Conservation (phyloP, 768 basidiomycete species). For the Terana coerulea region DNA sequence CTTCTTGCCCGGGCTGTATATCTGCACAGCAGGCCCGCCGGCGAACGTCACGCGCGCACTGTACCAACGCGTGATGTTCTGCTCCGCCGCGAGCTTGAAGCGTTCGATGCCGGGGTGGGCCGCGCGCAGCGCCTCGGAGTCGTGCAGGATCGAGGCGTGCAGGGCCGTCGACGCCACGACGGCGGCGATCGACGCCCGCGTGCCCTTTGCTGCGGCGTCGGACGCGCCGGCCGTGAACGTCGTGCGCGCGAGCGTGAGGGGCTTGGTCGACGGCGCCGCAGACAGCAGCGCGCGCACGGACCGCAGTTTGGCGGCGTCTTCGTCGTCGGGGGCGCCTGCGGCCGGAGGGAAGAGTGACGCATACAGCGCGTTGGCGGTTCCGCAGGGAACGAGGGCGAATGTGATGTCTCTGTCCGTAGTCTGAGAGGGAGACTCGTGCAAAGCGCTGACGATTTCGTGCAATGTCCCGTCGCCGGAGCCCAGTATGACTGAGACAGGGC, state of each 20-base stretch:
- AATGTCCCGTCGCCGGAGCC: slow-evolving; percentile 91
- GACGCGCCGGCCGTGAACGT: slow-evolving; percentile 34
- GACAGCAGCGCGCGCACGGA: slow-evolving; percentile 53
- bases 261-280: slow-evolving; percentile 14
- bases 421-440: slow-evolving; percentile 25
- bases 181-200: slow-evolving; percentile 43
- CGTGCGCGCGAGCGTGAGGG: slow-evolving; percentile 54
- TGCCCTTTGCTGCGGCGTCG: slow-evolving; percentile 10
- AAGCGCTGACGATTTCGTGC: slow-evolving; percentile 77
- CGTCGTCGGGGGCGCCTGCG: slow-evolving; percentile 18
- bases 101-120: slow-evolving; percentile 75
- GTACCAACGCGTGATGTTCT: slow-evolving; percentile 76
- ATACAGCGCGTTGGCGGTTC: slow-evolving; percentile 94
- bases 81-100: slow-evolving; percentile 80
- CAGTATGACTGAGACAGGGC: slow-evolving; percentile 47
- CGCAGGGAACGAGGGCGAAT: slow-evolving; percentile 63
- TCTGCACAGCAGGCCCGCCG: slow-evolving; percentile 38
- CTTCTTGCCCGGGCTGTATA: slow-evolving; percentile 25
- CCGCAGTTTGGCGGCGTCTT: slow-evolving; percentile 43
- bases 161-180: slow-evolving; percentile 86
- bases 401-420: slow-evolving; percentile 24
- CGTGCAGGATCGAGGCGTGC: slow-evolving; percentile 80
- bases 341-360: slow-evolving; percentile 60
- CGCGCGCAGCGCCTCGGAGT: slow-evolving; percentile 72
- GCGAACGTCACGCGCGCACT: slow-evolving; percentile 50